Base-by-base conservation (phyloP, 768 basidiomycete genomes). In the Podaxis carcinomalis region DNA sequence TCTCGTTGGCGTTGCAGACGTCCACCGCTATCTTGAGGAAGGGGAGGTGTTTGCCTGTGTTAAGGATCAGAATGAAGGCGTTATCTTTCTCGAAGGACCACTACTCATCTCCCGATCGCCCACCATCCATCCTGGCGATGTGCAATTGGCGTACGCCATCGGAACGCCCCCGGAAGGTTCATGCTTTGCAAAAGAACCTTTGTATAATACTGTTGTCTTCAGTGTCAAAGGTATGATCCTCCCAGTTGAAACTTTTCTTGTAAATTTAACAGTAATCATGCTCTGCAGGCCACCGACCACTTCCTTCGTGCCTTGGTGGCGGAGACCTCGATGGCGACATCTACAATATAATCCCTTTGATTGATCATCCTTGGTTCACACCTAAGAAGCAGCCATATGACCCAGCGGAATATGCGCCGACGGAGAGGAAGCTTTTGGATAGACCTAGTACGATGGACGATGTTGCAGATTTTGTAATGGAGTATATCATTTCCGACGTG, bases 1-100 rank as follows among this genome's bases (percentile, higher is more conserved):
- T 0, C 69, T 92, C 1, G 89, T 90, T 3, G 89, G 89, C 0
- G 82, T 90, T 5, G 87, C 87, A 0, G 89, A 92, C 67, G 77
- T 85, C 1, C 84, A 86, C 62, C 68, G 71, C 1, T 81, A 76
- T 60, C 76, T 90, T 4, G 35, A 75, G 36, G 79, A 80, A 58
- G 78, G 78, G 1, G 74, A 89, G 63, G 79, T 91, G 19, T 92
- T 88, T 66, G 85, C 80, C 1, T 87, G 83, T 63, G 72, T 86
- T 47, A 79, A 79, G 55, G 74, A 74, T 13, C 66, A 72, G 0
- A 74, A 82, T 27, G 75, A 76, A 16, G 60, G 59, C 13, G 63
- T 70, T 0, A 68, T 71, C 3, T 88, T 82, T 66, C 74, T 89
- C 1, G 73, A 82, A 62, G 88, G 89, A 0, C 75, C 69, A 1